These are phyloP conservation scores for Auriscalpium vulgare DNA, from an alignment of 768 basidiomycete species.

Conservation along the genomic window DNA sequence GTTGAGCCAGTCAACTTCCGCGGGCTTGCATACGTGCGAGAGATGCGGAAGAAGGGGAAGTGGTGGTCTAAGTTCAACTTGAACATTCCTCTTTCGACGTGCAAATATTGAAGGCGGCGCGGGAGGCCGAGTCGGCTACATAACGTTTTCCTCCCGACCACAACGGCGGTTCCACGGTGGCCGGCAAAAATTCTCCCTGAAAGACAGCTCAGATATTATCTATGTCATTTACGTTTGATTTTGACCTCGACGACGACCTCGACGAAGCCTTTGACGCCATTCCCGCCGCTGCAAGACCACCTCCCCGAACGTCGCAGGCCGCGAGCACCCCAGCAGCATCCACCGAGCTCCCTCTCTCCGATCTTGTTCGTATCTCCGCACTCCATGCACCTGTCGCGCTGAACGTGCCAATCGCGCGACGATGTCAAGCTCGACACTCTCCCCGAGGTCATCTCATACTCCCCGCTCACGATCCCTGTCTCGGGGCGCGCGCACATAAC, in stretches of 20 bases:
- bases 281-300: not conserved
- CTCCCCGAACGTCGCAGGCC: not conserved
- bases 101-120: too few relatives aligned
- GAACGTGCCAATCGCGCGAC: conserved; percentile 17
- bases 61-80: too few relatives aligned
- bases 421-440: conserved; percentile 51
- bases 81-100: too few relatives aligned
- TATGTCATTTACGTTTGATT: conserved; percentile 54
- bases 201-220: too few relatives aligned
- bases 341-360: conserved; percentile 22
- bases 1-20: too few relatives aligned
- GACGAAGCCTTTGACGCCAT: conserved; percentile 15
- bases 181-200: too few relatives aligned
- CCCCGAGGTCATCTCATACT: conserved; percentile 73
- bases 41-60: too few relatives aligned
- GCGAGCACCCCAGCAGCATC: conserved; percentile 13
- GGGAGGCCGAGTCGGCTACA: too few relatives aligned
- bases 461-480: conserved; percentile 53
- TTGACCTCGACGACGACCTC: conserved; percentile 44
- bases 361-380: conserved; percentile 23
- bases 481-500: conserved; percentile 19
- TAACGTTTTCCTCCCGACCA: too few relatives aligned
- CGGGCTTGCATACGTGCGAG: too few relatives aligned
- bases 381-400: not conserved
- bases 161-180: too few relatives aligned